phyloP scores from a whole-genome alignment of 116 monocot species.

The Cymodocea nodosa region DNA sequence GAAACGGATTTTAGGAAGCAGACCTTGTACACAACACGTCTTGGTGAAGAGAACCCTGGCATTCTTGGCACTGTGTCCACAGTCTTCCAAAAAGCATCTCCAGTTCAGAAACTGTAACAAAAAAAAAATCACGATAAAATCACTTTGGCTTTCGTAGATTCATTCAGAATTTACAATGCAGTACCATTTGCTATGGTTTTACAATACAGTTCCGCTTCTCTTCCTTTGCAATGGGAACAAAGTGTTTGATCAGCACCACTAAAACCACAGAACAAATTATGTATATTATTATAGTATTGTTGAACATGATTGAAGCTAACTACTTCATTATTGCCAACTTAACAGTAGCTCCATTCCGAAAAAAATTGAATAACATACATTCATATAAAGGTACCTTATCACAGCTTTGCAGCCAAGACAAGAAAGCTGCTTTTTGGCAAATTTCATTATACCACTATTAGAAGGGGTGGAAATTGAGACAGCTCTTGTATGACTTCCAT shows the following conservation, averaged over 20 bases:
- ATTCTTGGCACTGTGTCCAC: slow-evolving; percentile 99
- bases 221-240: slow-evolving; percentile 89
- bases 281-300: too few species aligned
- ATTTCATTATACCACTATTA: slow-evolving; percentile 96
- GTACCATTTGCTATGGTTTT: slow-evolving; percentile 87
- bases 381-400: slow-evolving; percentile 37
- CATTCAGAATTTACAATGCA: not conserved
- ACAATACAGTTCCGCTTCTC: slow-evolving; percentile 95
- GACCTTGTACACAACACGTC: slow-evolving; percentile 96
- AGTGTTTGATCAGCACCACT: slow-evolving; percentile 70
- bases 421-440: slow-evolving; percentile 78
- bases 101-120: slow-evolving; percentile 57
- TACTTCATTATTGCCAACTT: not conserved
- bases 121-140: not conserved
- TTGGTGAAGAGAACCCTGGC: slow-evolving; percentile 98
- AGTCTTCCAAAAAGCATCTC: slow-evolving; percentile 84
- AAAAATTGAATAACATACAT: not conserved
- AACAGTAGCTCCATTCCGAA: not conserved
- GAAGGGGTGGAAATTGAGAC: slow-evolving; percentile 92
- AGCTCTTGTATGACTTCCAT: slow-evolving; percentile 93
- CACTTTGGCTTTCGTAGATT: too few species aligned
- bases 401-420: slow-evolving; percentile 96
- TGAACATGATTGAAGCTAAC: not conserved
- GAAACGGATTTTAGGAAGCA: not conserved
- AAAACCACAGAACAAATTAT: slow-evolving; percentile 4